These are phyloP conservation scores for Paramecium caudatum DNA, from an alignment of 73 alveolate genomes.

Conservation along the genomic window DNA sequence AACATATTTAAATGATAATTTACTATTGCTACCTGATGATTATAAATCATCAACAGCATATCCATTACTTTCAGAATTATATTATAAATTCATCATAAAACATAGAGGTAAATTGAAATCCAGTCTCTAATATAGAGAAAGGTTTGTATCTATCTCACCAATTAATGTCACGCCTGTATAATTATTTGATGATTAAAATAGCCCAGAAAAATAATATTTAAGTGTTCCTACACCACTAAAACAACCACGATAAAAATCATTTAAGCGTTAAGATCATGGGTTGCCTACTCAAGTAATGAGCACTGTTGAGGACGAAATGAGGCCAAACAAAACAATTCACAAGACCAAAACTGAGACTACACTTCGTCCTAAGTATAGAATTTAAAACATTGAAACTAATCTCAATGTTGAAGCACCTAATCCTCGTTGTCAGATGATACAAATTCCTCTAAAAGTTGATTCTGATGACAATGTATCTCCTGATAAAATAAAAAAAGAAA, in stretches of 20 bases:
- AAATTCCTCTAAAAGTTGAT: constrained; percentile 12
- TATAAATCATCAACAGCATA: constrained; percentile 50
- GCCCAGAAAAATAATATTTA: constrained; percentile 24
- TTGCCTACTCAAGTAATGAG: not conserved
- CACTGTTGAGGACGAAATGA: constrained; percentile 29
- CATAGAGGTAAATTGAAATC: constrained; percentile 48
- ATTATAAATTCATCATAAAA: constrained; percentile 13
- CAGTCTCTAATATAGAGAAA: constrained; percentile 39
- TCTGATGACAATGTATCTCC: constrained; percentile 54
- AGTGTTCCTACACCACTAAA: not conserved
- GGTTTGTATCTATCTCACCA: not conserved
- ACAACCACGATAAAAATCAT: not conserved
- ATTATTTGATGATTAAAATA: not conserved
- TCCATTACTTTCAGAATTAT: not conserved
- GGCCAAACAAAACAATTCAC: constrained; percentile 2
- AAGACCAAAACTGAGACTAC: constrained; percentile 31
- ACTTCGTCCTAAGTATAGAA: constrained; percentile 18
- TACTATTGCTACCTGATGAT: constrained; percentile 78
- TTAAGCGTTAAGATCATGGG: constrained; percentile 61
- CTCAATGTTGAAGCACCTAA: constrained; percentile 34
- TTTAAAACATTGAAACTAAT: constrained; percentile 14
- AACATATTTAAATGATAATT: constrained; percentile 83
- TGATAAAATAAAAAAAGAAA: constrained; percentile 16
- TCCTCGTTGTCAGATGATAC: constrained; percentile 17
- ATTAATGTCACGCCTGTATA: not conserved